These are phyloP conservation scores for Reutealis trisperma DNA, from an alignment of 345 rosid genomes.

Conservation along the genomic window DNA sequence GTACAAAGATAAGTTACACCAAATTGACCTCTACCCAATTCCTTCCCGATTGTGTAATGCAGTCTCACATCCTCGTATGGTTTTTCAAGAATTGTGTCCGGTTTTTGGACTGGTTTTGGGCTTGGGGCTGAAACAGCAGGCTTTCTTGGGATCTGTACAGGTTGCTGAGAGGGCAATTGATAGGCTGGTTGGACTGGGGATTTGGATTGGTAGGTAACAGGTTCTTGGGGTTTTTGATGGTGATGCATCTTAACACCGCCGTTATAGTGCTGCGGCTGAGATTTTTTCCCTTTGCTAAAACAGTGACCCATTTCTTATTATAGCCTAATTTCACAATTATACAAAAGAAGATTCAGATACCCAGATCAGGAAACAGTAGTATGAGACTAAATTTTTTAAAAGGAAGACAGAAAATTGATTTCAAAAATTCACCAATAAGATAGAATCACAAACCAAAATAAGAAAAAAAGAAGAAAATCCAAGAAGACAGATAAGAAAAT, in stretches of 20 bases:
- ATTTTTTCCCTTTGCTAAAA: constrained; percentile 41
- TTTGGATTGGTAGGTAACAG: constrained; percentile 27
- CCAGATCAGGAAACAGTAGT: constrained; percentile 10
- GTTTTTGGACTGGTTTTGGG: constrained; percentile 41
- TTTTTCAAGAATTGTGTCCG: constrained; percentile 31
- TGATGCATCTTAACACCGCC: constrained; percentile 20
- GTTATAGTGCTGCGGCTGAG: constrained; percentile 34
- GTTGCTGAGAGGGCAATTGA: constrained; percentile 29
- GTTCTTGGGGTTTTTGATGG: constrained; percentile 39
- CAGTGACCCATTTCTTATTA: constrained; percentile 55
- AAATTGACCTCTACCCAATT: constrained; percentile 37
- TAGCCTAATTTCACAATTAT: constrained; percentile 3
- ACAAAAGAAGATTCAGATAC: constrained; percentile 3
- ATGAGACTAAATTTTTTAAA: background rate
- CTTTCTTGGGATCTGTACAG: constrained; percentile 40
- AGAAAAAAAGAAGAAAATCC: background rate
- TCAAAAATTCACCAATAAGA: background rate
- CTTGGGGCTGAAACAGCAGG: constrained; percentile 32
- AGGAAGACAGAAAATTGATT: background rate
- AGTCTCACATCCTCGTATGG: constrained; percentile 27
- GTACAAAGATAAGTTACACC: constrained; percentile 33
- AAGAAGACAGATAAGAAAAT: background rate
- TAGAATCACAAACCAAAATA: background rate
- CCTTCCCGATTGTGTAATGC: constrained; percentile 25
- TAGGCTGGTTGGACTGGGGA: constrained; percentile 22